Evolutionary conservation across 805 yeast genomes (phyloP), one percentile per base, ranked within the genome.

Genomic region (Wickerhamiella bombiphila): DNA sequence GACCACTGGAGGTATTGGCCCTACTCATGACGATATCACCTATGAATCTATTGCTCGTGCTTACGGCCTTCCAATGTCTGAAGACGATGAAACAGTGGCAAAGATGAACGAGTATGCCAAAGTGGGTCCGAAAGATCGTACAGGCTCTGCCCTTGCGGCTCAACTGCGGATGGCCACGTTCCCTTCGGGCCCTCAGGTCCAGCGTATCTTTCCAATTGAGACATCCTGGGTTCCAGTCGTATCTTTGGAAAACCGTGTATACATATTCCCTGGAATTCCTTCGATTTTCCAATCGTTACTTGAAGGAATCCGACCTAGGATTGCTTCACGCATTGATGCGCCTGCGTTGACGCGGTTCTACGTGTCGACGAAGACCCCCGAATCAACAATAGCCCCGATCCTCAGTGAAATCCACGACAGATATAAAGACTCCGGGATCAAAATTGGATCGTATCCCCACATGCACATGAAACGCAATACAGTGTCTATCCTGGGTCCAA

Each of bases 11-110:
- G 76, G 67, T 16, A 80, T 83, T 41, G 95, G 95, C 0, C 80
- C 93, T 3, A 83, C 94, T 0, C 93, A 82, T 49, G 94, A 83
- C 53, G 95, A 83, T 54, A 77, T 83, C 42, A 82, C 94, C 0
- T 83, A 83, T 55, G 73, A 71, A 37, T 65, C 80, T 26, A 48
- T 83, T n/a, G 81, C 88, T 1, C 68, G 66, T 45, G 78, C 80
- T 5, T 82, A 65, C 45, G 56, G 56, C 1, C 51, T 79, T 5
- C 66, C 68, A 0, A 55, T 74, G 41, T 56, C 54, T 32, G 52
- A 76, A 14, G 76, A 83, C 54, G 49, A 57, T 18, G 74, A 66
- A 22, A 74, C 81, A 2, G 77, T 70, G 15, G 64, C 59, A 2
- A 60, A 73, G 42, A 82, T 80, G 91, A 59, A 62, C 13, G 43